Base-by-base conservation (phyloP, 2,329 filamentous ascomycete genomes). In the Pochonia chlamydosporia region DNA sequence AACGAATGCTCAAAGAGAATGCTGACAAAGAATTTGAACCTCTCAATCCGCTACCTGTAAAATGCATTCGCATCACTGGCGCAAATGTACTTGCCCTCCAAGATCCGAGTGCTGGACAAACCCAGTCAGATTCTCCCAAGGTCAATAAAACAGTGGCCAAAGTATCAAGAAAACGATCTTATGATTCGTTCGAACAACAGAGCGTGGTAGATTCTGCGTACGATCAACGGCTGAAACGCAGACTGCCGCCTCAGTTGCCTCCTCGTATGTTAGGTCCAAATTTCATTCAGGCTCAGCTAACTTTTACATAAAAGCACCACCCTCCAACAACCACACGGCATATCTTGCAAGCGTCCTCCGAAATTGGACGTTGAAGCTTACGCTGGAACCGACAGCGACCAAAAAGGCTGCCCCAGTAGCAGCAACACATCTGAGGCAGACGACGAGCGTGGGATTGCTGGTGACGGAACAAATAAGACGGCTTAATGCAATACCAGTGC, bases 1-100 rank as follows among this genome's bases (percentile, higher is more conserved):
- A 40, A 6, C 44, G 41, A 37, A 59, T 60, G 58, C 52, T 62
- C 28, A 33, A 49, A 9, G 43, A 53, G 9, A 52, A 42, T 35
- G 52, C 52, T 11, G 41, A 30, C 20, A 24, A 41, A 30, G 36
- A 26, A 13, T 18, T 40, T 23, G 44, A 44, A 44, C 23, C 21
- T 10, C 30, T 30, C 11, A 16, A 20, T 5, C 44, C 44, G 11
- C 10, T 25, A 7, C 43, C 37, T 3, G 35, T 35, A 4, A 39
- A 37, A 21, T n/a, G 16, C 16, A 20, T 45, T 44, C 43, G 25
- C 33, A 39, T 42, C 40, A 44, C 36, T 20, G 43, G 35, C 6
- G 10, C 52, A 13, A 55, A 56, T 10, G 18, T 40, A n/a, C 24
- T 46, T 4, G 35, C 40, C 23, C 40, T 37, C 9, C n/a, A 39